Percentiles rank a stretch among this genome's conserved stretches.
Conservation (phyloP, 306 rosid species). For the Prunus mira region DNA sequence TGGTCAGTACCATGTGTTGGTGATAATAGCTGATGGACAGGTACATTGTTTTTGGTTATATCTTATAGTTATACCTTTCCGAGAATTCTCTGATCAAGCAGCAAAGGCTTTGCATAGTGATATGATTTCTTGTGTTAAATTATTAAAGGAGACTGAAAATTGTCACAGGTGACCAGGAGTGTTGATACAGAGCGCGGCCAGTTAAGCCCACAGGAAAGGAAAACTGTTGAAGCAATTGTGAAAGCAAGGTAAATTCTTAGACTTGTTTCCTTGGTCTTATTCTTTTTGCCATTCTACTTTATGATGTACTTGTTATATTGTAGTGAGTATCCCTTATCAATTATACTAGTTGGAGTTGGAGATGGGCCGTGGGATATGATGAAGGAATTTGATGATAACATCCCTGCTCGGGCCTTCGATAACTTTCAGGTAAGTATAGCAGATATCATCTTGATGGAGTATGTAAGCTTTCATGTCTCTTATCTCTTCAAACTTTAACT, state of each 20-base stretch:
- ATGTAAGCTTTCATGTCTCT: background rate
- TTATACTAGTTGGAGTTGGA: conserved; percentile 91
- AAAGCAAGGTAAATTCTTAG: conserved; percentile 69
- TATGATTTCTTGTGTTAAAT: background rate
- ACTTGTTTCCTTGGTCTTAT: background rate
- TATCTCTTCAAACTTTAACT: conserved; percentile 6
- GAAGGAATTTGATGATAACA: conserved; percentile 88
- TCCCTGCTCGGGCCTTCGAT: conserved; percentile 89
- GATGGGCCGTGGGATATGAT: conserved; percentile 99
- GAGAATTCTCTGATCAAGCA: background rate
- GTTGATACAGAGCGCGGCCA: conserved; percentile 72
- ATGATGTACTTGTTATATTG: conserved; percentile 18
- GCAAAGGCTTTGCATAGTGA: background rate
- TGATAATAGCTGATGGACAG: conserved; percentile 97
- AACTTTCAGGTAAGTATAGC: conserved; percentile 73
- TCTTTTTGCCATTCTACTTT: background rate
- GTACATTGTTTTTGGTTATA: conserved; percentile 28
- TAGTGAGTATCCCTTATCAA: conserved; percentile 83
- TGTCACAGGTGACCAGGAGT: conserved; percentile 86
- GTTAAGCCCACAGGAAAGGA: conserved; percentile 84
- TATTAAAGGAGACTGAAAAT: conserved; percentile 19
- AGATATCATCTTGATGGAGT: conserved; percentile 15
- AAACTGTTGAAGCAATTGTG: conserved; percentile 88
- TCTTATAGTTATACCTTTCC: background rate
- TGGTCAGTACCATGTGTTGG: conserved; percentile 89